Conservation (phyloP, 305 asterid genomes). For the Fraxinus greggii region DNA sequence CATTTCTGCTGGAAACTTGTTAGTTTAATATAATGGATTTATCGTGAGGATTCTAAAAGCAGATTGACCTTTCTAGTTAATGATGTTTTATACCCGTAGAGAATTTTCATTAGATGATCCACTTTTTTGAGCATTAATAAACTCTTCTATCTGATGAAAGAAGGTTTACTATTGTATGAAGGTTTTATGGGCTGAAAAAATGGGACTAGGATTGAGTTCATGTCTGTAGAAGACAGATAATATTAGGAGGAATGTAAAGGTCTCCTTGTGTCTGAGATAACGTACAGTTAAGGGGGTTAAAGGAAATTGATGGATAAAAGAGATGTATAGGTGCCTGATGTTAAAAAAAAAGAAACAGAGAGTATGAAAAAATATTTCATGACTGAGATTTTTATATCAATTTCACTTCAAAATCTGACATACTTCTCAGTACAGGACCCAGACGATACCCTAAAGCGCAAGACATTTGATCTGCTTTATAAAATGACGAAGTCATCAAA, state of each 20-base stretch:
- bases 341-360: neutral
- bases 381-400: slow-evolving; percentile 21
- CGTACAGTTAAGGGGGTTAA: neutral
- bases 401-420: slow-evolving; percentile 20
- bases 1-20: neutral
- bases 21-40: neutral
- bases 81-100: neutral
- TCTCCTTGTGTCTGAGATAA: neutral
- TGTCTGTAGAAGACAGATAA: neutral
- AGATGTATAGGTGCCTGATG: neutral
- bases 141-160: neutral
- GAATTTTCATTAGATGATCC: neutral
- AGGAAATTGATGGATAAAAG: neutral
- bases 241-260: neutral
- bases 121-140: neutral
- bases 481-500: slow-evolving; percentile 98
- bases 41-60: neutral
- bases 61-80: neutral
- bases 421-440: slow-evolving; percentile 68
- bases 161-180: neutral
- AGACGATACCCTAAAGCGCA: slow-evolving; percentile 95
- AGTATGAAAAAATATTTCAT: neutral
- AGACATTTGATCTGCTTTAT: slow-evolving; percentile 90
- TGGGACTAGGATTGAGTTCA: neutral
- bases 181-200: neutral